Conservation (phyloP, 768 basidiomycete species). For the Collybia mongolica region DNA sequence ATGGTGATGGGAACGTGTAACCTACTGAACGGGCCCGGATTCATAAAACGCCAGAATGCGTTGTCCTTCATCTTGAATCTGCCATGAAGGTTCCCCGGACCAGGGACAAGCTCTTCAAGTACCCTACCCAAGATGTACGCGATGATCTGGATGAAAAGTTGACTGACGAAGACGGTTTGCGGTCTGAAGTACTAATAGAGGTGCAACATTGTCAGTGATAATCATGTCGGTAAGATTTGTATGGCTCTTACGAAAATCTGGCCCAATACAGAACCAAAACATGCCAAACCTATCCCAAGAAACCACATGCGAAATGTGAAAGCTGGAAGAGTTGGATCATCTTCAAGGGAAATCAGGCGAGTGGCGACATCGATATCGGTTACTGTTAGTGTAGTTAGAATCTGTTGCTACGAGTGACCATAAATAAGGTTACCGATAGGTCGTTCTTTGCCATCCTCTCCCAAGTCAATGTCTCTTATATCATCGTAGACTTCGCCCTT, state of each 20-base stretch:
- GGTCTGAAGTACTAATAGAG: conserved; percentile 43
- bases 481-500: conserved; percentile 29
- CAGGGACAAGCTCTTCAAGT: conserved; percentile 39
- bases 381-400: conserved; percentile 20
- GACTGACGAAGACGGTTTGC: conserved; percentile 16
- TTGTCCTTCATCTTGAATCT: conserved; percentile 29
- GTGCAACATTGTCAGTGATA: background rate
- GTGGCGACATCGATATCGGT: conserved; percentile 46
- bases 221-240: background rate
- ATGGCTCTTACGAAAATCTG: conserved; percentile 31
- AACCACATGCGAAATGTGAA: conserved; percentile 46
- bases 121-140: conserved; percentile 49
- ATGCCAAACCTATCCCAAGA: conserved; percentile 42
- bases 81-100: conserved; percentile 26
- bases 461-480: conserved; percentile 12
- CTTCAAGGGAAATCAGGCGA: conserved; percentile 51
- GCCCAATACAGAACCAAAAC: conserved; percentile 40
- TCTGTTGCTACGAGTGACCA: background rate
- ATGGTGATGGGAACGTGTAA: conserved; percentile 7
- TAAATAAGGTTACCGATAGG: conserved; percentile 3
- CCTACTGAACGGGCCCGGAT: conserved; percentile 63
- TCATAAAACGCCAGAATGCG: conserved; percentile 53
- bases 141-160: conserved; percentile 45
- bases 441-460: conserved; percentile 5
- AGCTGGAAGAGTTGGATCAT: conserved; percentile 36